These are phyloP conservation scores for Cytospora piceae DNA, from an alignment of 2,329 filamentous ascomycete species.

Conservation along the genomic window DNA sequence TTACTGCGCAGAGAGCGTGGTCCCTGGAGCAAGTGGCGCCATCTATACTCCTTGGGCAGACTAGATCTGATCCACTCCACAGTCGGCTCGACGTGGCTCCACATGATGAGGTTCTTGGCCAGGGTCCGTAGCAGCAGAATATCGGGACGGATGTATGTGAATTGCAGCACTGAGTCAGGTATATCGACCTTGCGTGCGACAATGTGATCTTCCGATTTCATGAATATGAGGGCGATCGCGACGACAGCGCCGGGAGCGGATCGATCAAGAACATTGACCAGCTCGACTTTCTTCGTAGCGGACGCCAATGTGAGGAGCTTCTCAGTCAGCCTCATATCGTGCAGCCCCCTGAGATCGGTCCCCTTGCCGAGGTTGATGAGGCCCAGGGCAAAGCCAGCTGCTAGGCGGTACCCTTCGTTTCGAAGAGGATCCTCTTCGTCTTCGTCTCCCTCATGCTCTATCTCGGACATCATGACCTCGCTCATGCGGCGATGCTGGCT, in stretches of 20 bases:
- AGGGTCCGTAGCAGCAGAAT: slow-evolving; percentile 88
- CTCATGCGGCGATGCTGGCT: slow-evolving; percentile 98
- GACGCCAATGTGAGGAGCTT: slow-evolving; percentile 84
- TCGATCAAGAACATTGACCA: slow-evolving; percentile 91
- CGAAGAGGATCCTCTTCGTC: slow-evolving; percentile 85
- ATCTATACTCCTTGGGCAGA: slow-evolving; percentile 71
- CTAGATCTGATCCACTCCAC: slow-evolving; percentile 76
- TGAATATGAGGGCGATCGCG: slow-evolving; percentile 88
- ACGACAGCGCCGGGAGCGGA: slow-evolving; percentile 92
- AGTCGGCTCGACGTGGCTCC: slow-evolving; percentile 77
- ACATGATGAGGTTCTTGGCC: slow-evolving; percentile 89
- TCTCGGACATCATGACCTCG: slow-evolving; percentile 97
- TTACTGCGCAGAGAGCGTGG: slow-evolving; percentile 71
- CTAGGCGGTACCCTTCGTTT: slow-evolving; percentile 94
- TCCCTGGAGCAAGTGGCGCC: slow-evolving; percentile 61
- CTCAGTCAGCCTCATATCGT: slow-evolving; percentile 92
- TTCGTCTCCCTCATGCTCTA: slow-evolving; percentile 80
- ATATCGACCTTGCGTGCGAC: slow-evolving; percentile 92
- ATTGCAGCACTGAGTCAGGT: slow-evolving; percentile 86
- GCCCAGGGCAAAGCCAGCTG: slow-evolving; percentile 89
- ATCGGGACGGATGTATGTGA: slow-evolving; percentile 94
- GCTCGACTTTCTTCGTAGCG: slow-evolving; percentile 84
- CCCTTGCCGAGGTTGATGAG: slow-evolving; percentile 95
- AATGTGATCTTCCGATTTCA: slow-evolving; percentile 90
- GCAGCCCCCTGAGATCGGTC: slow-evolving; percentile 81